Conservation (phyloP, 192 early-diverging fungal genomes). For the Rhizophagus clarus region DNA sequence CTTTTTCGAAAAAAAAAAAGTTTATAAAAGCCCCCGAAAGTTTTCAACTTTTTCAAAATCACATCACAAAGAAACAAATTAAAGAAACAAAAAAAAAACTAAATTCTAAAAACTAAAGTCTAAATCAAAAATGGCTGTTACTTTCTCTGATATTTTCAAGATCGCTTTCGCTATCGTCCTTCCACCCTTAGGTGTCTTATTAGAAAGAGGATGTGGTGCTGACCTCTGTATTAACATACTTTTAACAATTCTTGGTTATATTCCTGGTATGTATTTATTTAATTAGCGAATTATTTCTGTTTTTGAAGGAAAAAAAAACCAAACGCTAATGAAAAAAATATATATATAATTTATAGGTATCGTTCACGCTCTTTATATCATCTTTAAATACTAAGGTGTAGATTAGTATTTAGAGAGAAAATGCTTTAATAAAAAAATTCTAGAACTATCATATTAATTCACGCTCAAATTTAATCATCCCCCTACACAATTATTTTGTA, state of each 20-base stretch:
- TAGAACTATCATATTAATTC: no score
- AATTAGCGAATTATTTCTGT: no score
- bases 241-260: slow-evolving; percentile 67
- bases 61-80: neutral
- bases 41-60: neutral
- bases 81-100: neutral
- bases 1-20: no score
- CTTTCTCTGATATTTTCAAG: slow-evolving; percentile 51
- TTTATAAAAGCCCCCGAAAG: no score
- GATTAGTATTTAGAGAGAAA: no score
- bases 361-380: neutral
- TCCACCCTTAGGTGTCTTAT: slow-evolving; percentile 53
- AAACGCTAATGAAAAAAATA: neutral
- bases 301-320: no score
- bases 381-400: neutral
- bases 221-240: slow-evolving; percentile 71
- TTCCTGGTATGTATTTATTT: slow-evolving; percentile 3
- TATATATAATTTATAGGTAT: neutral
- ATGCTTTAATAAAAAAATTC: no score
- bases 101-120: neutral
- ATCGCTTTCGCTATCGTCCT: slow-evolving; percentile 51
- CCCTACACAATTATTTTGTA: no score
- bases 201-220: slow-evolving; percentile 51
- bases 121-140: slow-evolving; percentile 44
- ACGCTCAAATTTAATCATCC: no score